Conservation (phyloP, 139 green algal genomes). For the Haematococcus sp. region DNA sequence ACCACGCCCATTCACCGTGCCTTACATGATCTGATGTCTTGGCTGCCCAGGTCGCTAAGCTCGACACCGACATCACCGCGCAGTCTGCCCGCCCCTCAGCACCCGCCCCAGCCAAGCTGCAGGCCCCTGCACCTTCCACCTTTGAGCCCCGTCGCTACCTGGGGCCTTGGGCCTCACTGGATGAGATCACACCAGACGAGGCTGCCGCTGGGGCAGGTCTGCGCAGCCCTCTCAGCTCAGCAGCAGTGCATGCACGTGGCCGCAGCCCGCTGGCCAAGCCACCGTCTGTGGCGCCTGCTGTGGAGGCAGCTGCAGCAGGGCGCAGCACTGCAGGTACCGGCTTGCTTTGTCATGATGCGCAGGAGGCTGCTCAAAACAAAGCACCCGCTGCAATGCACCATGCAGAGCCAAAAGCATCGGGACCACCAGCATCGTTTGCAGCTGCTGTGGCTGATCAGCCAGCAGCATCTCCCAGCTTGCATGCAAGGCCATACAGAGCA, state of each 20-base stretch:
- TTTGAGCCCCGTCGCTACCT: slow-evolving; percentile 10
- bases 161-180: not conserved
- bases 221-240: no score
- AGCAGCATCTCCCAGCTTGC: not conserved
- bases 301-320: not conserved
- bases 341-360: no score
- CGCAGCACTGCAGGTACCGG: no score
- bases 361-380: not conserved
- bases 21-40: not conserved
- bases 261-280: not conserved
- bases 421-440: not conserved
- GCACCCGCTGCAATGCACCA: not conserved
- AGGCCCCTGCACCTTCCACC: slow-evolving; percentile 6
- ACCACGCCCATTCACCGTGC: not conserved
- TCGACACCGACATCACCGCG: not conserved
- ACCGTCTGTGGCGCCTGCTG: no score
- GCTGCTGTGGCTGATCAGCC: not conserved
- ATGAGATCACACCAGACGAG: not conserved
- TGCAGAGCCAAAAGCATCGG: not conserved
- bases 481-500: not conserved
- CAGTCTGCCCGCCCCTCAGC: not conserved
- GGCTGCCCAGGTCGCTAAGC: slow-evolving; percentile 7
- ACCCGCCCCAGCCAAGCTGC: not conserved
- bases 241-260: not conserved
- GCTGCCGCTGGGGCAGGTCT: not conserved